A percentile compares a stretch with the other conserved stretches of the same genome.
Evolutionary conservation across 2,329 filamentous ascomycete species (phyloP).

Genomic region (Neobulgaria alba): DNA sequence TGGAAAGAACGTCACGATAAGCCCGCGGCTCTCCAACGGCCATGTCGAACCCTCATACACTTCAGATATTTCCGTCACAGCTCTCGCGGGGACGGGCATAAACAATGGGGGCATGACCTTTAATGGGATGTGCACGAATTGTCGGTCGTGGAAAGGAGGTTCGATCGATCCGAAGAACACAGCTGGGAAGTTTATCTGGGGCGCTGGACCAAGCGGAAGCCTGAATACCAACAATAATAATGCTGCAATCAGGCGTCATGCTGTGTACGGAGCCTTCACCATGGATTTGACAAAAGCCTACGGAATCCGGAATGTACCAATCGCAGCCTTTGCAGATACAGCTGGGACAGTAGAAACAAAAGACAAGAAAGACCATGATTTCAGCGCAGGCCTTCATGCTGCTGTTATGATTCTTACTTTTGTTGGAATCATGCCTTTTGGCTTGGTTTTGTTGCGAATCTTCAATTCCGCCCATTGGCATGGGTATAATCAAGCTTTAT

Average conservation of each 20-base stretch:
- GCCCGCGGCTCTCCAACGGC: slow-evolving; percentile 41
- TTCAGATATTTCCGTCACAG: slow-evolving; percentile 34
- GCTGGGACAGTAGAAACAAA: slow-evolving; percentile 35
- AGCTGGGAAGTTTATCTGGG: slow-evolving; percentile 45
- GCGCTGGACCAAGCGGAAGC: slow-evolving; percentile 40
- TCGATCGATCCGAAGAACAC: slow-evolving; percentile 42
- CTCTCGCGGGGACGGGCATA: slow-evolving; percentile 41
- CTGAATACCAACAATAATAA: slow-evolving; percentile 35
- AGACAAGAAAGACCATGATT: slow-evolving; percentile 23
- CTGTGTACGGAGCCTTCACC: slow-evolving; percentile 44
- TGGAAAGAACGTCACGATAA: slow-evolving; percentile 45
- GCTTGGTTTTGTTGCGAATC: slow-evolving; percentile 44
- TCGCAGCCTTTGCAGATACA: slow-evolving; percentile 21
- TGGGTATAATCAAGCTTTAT: slow-evolving; percentile 43
- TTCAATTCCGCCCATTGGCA: slow-evolving; percentile 46
- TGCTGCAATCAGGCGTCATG: slow-evolving; percentile 43
- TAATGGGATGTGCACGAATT: slow-evolving; percentile 44
- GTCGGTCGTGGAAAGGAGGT: slow-evolving; percentile 41
- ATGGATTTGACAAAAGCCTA: slow-evolving; percentile 47
- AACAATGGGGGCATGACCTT: slow-evolving; percentile 35
- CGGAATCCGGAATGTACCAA: slow-evolving; percentile 36
- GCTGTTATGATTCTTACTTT: slow-evolving; percentile 47
- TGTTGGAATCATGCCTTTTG: slow-evolving; percentile 46
- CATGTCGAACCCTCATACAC: slow-evolving; percentile 43
- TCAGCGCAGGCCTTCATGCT: slow-evolving; percentile 27